Conservation (phyloP, 106 monocot genomes). For the Alisma plantagoaquatica region DNA sequence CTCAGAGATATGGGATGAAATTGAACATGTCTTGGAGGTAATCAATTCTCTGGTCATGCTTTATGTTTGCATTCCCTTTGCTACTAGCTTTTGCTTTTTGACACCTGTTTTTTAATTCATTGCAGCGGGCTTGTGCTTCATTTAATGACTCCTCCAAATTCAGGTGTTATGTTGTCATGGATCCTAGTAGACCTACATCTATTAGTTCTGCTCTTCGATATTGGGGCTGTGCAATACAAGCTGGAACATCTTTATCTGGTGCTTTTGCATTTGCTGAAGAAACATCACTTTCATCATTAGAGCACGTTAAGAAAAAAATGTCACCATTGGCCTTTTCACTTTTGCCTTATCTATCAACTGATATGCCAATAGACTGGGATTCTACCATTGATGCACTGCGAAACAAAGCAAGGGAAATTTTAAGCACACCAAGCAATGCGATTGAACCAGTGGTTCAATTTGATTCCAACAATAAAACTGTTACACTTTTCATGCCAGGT, state of each 20-base stretch:
- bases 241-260: constrained; percentile 58
- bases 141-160: constrained; percentile 63
- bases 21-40: constrained; percentile 71
- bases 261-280: constrained; percentile 49
- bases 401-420: constrained; percentile 31
- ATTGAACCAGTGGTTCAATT: constrained; percentile 45
- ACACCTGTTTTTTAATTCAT: not conserved
- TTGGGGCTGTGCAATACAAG: constrained; percentile 98
- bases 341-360: constrained; percentile 44
- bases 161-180: constrained; percentile 70
- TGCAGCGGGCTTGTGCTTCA: constrained; percentile 43
- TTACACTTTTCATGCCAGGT: constrained; percentile 89
- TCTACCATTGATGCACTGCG: constrained; percentile 18
- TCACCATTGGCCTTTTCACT: constrained; percentile 50
- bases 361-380: constrained; percentile 45
- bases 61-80: not conserved
- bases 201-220: constrained; percentile 63
- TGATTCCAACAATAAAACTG: constrained; percentile 37
- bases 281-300: constrained; percentile 21
- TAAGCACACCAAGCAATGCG: constrained; percentile 15
- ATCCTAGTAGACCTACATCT: constrained; percentile 35
- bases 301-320: constrained; percentile 33
- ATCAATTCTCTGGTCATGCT: not conserved
- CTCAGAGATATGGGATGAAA: constrained; percentile 66
- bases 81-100: not conserved